phyloP scores from a whole-genome alignment of 345 rosid genomes.

The Zanthoxylum bungeanum region DNA sequence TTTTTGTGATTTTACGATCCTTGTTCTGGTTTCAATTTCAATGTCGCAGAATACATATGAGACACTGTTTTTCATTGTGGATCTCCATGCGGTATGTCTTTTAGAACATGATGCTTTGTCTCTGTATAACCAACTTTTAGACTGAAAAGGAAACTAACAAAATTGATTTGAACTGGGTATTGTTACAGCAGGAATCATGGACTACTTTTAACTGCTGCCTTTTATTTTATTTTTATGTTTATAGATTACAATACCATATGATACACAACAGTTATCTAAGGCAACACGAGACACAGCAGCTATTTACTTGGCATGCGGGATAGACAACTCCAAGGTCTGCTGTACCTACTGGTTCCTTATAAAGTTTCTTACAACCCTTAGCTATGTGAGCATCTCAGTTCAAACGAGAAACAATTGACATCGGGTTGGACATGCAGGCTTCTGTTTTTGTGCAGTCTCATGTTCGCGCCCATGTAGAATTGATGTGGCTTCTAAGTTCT shows the following conservation, averaged over 20 bases:
- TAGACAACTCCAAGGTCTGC: conserved; percentile 69
- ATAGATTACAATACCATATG: conserved; percentile 81
- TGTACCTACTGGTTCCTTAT: conserved; percentile 10
- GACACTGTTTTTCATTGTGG: conserved; percentile 80
- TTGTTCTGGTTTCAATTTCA: conserved; percentile 6
- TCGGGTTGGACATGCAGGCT: conserved; percentile 50
- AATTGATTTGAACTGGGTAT: not conserved
- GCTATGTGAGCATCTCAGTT: not conserved
- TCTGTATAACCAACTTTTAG: not conserved
- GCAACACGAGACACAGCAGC: conserved; percentile 89
- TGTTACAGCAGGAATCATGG: not conserved
- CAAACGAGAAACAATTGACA: not conserved
- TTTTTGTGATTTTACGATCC: not conserved
- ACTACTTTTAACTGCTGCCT: not conserved
- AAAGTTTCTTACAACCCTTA: not conserved
- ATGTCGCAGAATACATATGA: conserved; percentile 74
- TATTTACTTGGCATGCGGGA: conserved; percentile 87
- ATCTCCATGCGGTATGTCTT: conserved; percentile 81
- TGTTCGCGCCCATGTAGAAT: conserved; percentile 71
- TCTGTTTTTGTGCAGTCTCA: conserved; percentile 92
- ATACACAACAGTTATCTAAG: conserved; percentile 54
- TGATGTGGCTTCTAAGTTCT: conserved; percentile 81
- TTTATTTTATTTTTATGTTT: not conserved
- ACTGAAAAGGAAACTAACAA: not conserved
- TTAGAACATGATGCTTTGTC: not conserved